Percentiles rank a stretch among this genome's conserved stretches.
Conservation (phyloP, 805 yeast species). For the Candida silvatica region DNA sequence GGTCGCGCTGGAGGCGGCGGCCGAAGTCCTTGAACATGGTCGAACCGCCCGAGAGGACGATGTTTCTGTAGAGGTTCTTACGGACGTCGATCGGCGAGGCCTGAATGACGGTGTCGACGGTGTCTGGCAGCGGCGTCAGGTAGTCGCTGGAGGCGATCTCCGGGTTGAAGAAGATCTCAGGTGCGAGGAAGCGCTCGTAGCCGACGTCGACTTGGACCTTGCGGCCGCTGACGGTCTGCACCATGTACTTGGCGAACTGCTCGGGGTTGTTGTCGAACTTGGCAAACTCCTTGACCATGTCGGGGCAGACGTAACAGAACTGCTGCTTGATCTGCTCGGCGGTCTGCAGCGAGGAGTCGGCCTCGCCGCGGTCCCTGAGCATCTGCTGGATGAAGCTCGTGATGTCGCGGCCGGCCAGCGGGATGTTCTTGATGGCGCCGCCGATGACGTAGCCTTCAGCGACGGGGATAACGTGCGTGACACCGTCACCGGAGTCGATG, state of each 20-base stretch:
- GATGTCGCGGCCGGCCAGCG: constrained; percentile 98
- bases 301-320: constrained; percentile 95
- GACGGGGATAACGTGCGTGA: constrained; percentile 97
- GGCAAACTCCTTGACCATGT: constrained; percentile 91
- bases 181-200: constrained; percentile 95
- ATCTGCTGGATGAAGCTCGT: constrained; percentile 88
- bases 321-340: constrained; percentile 97
- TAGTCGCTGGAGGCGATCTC: constrained; percentile 94
- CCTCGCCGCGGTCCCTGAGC: constrained; percentile 94
- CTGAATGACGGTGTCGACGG: constrained; percentile 92
- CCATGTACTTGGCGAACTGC: constrained; percentile 86
- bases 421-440: constrained; percentile 92
- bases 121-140: constrained; percentile 92
- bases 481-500: constrained; percentile 98
- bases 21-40: constrained; percentile 99
- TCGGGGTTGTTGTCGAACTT: constrained; percentile 92
- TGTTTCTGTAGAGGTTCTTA: constrained; percentile 90
- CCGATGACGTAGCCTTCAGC: constrained; percentile 99
- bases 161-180: constrained; percentile 98
- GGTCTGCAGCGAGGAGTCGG: constrained; percentile 86
- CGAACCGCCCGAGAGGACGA: constrained; percentile 95
- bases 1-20: constrained; percentile 92
- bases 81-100: constrained; percentile 96
- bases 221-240: constrained; percentile 66
- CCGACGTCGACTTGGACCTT: constrained; percentile 82